Evolutionary conservation across 164 flowering plant genomes (phyloP).

Genomic region (Stephania japonica): DNA sequence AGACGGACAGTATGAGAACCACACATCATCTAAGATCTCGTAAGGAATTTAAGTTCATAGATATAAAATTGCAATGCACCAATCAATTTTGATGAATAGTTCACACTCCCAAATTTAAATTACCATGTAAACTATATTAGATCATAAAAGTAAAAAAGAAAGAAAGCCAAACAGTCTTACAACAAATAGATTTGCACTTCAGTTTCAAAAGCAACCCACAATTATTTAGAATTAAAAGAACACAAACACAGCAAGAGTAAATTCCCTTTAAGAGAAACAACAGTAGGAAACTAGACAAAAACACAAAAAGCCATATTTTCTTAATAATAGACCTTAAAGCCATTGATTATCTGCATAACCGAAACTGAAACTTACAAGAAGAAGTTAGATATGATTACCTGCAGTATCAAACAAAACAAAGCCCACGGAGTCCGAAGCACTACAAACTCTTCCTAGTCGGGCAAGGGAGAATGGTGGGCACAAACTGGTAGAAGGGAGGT

Average conservation of each 20-base stretch:
- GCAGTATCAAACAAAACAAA: no score
- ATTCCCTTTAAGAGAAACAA: background rate
- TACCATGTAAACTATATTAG: background rate
- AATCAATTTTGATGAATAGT: no score
- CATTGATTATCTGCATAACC: no score
- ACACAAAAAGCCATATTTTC: no score
- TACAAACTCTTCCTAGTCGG: no score
- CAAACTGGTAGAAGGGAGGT: no score
- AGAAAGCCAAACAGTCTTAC: background rate
- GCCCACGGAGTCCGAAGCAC: no score
- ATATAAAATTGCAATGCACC: background rate
- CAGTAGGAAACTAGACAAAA: background rate
- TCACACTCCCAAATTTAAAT: background rate
- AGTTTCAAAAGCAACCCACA: background rate
- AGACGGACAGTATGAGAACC: background rate
- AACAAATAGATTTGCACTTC: background rate
- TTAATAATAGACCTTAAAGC: background rate
- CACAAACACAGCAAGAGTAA: background rate
- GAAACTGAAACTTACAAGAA: no score
- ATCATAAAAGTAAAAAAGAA: no score
- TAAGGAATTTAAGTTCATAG: background rate
- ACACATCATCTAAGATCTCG: background rate
- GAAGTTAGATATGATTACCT: no score
- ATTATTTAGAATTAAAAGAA: background rate
- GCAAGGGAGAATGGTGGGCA: no score